Conservation (phyloP, 2,329 filamentous ascomycete species). For the Hypoxylon sp. region DNA sequence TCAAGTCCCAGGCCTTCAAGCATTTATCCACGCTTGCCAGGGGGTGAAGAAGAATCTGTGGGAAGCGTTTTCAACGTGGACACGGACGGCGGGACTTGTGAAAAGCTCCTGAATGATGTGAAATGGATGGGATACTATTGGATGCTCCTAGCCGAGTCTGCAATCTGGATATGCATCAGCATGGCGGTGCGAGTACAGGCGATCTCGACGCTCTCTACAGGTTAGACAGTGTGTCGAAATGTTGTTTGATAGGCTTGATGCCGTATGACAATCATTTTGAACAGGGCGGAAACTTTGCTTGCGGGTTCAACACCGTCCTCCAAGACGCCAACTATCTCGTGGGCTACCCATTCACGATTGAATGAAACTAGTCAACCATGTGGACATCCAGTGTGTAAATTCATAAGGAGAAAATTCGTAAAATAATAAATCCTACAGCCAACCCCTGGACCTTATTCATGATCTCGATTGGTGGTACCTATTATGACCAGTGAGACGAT, state of each 20-base stretch:
- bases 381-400: not conserved
- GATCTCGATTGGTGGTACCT: not conserved
- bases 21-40: slow-evolving; percentile 17
- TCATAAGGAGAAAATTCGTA: not conserved
- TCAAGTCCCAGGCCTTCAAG: slow-evolving; percentile 15
- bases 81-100: slow-evolving; percentile 3
- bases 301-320: not conserved
- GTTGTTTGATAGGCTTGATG: no score
- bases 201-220: no score
- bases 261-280: no score
- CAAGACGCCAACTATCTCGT: not conserved
- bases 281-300: no score
- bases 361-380: not conserved
- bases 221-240: no score
- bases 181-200: no score
- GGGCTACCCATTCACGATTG: not conserved
- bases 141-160: not conserved
- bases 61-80: slow-evolving; percentile 18
- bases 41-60: slow-evolving; percentile 16
- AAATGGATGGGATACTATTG: not conserved
- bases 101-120: not conserved
- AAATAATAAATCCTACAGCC: not conserved
- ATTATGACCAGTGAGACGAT: not conserved
- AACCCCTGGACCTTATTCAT: not conserved
- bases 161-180: no score